Conservation (phyloP, 495 filamentous ascomycete genomes). For the Sphaerosporella brunnea region DNA sequence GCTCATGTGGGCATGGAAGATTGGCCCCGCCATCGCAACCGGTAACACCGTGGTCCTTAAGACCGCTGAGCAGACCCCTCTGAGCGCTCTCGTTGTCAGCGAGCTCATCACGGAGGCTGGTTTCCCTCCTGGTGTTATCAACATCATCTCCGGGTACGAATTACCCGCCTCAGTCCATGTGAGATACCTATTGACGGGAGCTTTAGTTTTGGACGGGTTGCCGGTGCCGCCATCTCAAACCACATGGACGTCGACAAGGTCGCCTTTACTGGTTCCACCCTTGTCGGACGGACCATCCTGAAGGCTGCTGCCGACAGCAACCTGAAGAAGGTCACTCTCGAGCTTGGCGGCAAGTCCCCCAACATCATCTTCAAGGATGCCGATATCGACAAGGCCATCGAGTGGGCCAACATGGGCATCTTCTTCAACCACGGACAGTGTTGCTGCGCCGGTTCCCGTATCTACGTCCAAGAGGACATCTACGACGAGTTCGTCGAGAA, state of each 20-base stretch:
- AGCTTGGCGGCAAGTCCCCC: slow-evolving; percentile 93
- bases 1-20: slow-evolving; percentile 97
- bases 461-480: slow-evolving; percentile 90
- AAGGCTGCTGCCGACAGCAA: slow-evolving; percentile 90
- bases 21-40: slow-evolving; percentile 75
- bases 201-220: slow-evolving; percentile 50
- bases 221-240: slow-evolving; percentile 76
- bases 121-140: slow-evolving; percentile 90
- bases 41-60: slow-evolving; percentile 88
- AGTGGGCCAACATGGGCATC: slow-evolving; percentile 97
- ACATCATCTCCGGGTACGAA: slow-evolving; percentile 72
- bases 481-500: slow-evolving; percentile 73
- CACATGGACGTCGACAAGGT: slow-evolving; percentile 99
- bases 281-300: slow-evolving; percentile 81
- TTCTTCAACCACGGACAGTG: slow-evolving; percentile 98
- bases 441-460: slow-evolving; percentile 90
- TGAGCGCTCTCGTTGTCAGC: slow-evolving; percentile 65
- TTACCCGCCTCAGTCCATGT: too few relatives aligned
- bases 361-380: slow-evolving; percentile 97
- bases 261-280: slow-evolving; percentile 90
- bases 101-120: slow-evolving; percentile 81
- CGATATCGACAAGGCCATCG: slow-evolving; percentile 82
- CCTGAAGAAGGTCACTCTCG: slow-evolving; percentile 98
- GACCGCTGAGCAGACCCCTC: slow-evolving; percentile 91
- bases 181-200: neutral